These are phyloP conservation scores for Smallanthus sonchifolius DNA, from an alignment of 129 eudicot genomes.

Conservation along the genomic window DNA sequence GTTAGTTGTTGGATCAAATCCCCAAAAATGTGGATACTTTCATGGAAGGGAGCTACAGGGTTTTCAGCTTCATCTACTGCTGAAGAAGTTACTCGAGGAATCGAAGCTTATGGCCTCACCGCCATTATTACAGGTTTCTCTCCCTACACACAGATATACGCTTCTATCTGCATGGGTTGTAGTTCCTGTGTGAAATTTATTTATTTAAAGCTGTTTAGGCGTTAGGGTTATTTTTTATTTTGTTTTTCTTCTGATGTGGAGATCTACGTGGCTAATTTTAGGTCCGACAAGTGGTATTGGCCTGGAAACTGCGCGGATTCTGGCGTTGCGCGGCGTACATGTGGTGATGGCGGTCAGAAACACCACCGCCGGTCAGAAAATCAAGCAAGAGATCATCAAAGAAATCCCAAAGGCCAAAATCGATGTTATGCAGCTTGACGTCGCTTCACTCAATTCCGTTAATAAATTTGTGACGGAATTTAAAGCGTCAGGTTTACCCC, in stretches of 20 bases:
- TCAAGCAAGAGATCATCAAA: constrained; percentile 44
- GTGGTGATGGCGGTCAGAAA: constrained; percentile 86
- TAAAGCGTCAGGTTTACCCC: constrained; percentile 49
- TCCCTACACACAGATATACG: no score
- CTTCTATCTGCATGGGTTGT: no score
- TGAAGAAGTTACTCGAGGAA: constrained; percentile 34
- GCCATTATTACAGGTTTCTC: constrained; percentile 65
- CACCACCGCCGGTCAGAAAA: constrained; percentile 51
- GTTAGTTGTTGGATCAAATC: not conserved
- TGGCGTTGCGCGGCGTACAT: constrained; percentile 72
- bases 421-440: constrained; percentile 83
- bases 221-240: no score
- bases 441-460: constrained; percentile 62
- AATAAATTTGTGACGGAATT: constrained; percentile 62
- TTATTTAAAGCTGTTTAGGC: no score
- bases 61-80: constrained; percentile 39
- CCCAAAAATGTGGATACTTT: constrained; percentile 55
- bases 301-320: constrained; percentile 64
- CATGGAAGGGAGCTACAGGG: constrained; percentile 38
- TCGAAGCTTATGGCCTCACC: constrained; percentile 46
- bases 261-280: no score
- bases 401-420: constrained; percentile 65
- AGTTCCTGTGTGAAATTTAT: no score
- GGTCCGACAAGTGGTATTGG: constrained; percentile 95
- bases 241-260: no score